A percentile compares a stretch with the other conserved stretches of the same genome.
These are phyloP conservation scores for Didymella glomerata DNA, from an alignment of 2,329 filamentous ascomycete species.

Conservation along the genomic window DNA sequence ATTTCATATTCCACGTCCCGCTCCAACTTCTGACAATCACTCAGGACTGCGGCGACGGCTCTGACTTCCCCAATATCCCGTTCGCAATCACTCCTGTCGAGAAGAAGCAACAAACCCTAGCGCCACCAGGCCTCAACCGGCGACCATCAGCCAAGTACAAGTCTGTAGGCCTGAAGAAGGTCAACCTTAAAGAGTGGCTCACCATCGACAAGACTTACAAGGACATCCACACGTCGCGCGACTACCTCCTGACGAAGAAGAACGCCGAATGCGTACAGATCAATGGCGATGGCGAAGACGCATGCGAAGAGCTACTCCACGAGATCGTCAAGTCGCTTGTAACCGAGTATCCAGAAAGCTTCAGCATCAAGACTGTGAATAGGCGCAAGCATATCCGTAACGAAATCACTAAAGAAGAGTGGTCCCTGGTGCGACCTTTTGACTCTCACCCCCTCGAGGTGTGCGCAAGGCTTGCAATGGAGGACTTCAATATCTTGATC, in stretches of 20 bases:
- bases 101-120: background rate
- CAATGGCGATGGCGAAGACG: constrained; percentile 54
- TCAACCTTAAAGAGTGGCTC: constrained; percentile 60
- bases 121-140: background rate
- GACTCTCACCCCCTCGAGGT: constrained; percentile 58
- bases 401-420: constrained; percentile 56
- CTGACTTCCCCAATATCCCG: constrained; percentile 35
- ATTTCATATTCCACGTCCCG: background rate
- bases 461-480: constrained; percentile 60
- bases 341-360: constrained; percentile 55
- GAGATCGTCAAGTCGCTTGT: constrained; percentile 58
- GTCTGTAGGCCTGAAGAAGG: constrained; percentile 55
- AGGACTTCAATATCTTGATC: constrained; percentile 61
- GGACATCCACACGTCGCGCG: constrained; percentile 55
- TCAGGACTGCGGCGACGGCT: constrained; percentile 43
- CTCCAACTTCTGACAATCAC: background rate
- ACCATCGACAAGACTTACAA: constrained; percentile 58
- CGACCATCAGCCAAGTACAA: constrained; percentile 11
- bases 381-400: constrained; percentile 48
- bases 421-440: constrained; percentile 49
- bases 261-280: constrained; percentile 56
- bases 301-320: constrained; percentile 59
- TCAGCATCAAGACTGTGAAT: constrained; percentile 38
- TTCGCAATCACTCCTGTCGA: constrained; percentile 24
- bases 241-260: constrained; percentile 51